Percentiles rank a stretch among this genome's conserved stretches.
Conservation (phyloP, 805 yeast genomes). For the Sporopachydermia quercuum region DNA sequence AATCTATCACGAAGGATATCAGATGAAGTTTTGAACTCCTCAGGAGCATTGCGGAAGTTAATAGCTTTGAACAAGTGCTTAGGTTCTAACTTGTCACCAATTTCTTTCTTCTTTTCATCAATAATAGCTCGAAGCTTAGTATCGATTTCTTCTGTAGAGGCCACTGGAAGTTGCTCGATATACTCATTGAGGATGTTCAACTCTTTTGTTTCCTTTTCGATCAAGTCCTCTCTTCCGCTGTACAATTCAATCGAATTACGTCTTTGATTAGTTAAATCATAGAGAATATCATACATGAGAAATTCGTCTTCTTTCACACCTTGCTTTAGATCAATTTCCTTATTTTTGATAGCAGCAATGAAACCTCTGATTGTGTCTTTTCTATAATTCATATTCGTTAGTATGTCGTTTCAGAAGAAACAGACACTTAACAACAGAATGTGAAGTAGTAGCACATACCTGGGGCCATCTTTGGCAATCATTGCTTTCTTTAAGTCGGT, state of each 20-base stretch:
- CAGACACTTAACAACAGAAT: too few relatives aligned
- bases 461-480: not conserved
- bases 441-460: too few relatives aligned
- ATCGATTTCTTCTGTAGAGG: constrained; percentile 30
- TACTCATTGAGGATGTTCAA: constrained; percentile 26
- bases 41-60: not conserved
- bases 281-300: constrained; percentile 12
- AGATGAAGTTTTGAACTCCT: constrained; percentile 1
- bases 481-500: not conserved
- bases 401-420: too few relatives aligned
- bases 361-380: constrained; percentile 14
- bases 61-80: not conserved
- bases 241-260: constrained; percentile 35
- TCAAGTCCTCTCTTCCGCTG: constrained; percentile 33
- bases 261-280: constrained; percentile 34
- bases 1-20: not conserved
- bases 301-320: not conserved
- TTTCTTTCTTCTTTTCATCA: constrained; percentile 7
- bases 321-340: not conserved
- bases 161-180: constrained; percentile 28
- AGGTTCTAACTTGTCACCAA: constrained; percentile 6
- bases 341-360: constrained; percentile 11
- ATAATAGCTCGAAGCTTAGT: constrained; percentile 15
- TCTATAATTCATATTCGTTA: too few relatives aligned
- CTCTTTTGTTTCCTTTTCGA: constrained; percentile 36